Conservation (phyloP, 2,329 filamentous ascomycete species). For the Hypoxylon sp. region DNA sequence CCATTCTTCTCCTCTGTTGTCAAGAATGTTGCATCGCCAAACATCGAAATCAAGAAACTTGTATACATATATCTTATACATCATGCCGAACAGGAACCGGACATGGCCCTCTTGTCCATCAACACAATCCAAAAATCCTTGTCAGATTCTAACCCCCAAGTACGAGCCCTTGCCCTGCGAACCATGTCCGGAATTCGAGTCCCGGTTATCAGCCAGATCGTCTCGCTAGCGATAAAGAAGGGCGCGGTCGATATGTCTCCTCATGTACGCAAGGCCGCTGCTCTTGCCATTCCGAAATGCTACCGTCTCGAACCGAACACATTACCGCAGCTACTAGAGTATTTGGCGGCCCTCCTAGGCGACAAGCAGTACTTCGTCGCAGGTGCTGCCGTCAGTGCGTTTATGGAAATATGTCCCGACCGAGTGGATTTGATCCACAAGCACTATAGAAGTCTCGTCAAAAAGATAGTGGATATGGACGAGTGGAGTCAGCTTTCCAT, state of each 20-base stretch:
- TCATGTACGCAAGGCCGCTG: conserved; percentile 91
- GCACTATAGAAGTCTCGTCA: conserved; percentile 87
- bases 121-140: conserved; percentile 99
- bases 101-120: conserved; percentile 95
- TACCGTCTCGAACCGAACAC: conserved; percentile 91
- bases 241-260: conserved; percentile 95
- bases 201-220: conserved; percentile 97
- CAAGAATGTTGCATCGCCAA: conserved; percentile 96
- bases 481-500: conserved; percentile 96
- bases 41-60: conserved; percentile 95
- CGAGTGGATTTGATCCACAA: conserved; percentile 90
- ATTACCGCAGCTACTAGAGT: conserved; percentile 86
- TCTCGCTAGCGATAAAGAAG: conserved; percentile 95
- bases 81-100: conserved; percentile 95
- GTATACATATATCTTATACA: conserved; percentile 99
- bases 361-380: conserved; percentile 98
- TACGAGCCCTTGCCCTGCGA: conserved; percentile 90
- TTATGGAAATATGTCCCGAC: conserved; percentile 90
- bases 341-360: conserved; percentile 81
- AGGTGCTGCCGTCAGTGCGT: conserved; percentile 90
- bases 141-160: conserved; percentile 90
- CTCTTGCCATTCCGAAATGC: conserved; percentile 95
- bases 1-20: conserved; percentile 98
- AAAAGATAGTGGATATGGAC: conserved; percentile 98
- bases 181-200: conserved; percentile 99